Base-by-base conservation (phyloP, 352 stramenopile genomes). In the Phytophthora boehmeriae region DNA sequence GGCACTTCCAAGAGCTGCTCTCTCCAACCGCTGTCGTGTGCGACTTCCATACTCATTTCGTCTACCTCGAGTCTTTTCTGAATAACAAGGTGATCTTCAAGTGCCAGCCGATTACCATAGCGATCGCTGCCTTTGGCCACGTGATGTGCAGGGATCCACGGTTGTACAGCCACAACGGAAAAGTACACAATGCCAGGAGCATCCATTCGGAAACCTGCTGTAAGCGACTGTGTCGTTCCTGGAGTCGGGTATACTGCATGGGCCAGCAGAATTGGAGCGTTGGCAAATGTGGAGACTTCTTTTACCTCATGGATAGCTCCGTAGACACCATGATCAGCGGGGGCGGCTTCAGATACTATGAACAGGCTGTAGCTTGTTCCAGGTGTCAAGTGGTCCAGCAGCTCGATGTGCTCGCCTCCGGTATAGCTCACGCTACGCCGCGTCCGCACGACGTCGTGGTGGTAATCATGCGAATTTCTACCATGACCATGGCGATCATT, bases 321-420 rank as follows among this genome's bases (percentile, higher is more conserved):
- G 49, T 95, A 95, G 2, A 95, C 57, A 6, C 81, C 80, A 16
- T 78, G 82, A 49, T 85, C 75, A 13, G 71, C 73, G 2, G 59
- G 57, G 1, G 54, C 30, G 0, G 71, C 73, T 54, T 95, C 86
- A 0, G 68, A 75, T 20, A 92, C 78, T 8, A 89, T 66, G 36
- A 73, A 91, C 6, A 90, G 62, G 36, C 82, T 75, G 60, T 93
- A 95, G 2, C 58, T 62, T 9, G 82, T 92, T 0, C 80, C 83
- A 2, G 80, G 73, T 17, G 65, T 54, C 17, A 93, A 62, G 10
- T 89, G 84, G 35, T 91, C 80, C 11, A 94, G 54, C 19, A 90
- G 54, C 30, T 91, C 83, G 6, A 81, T 62, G 48, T 89, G 68
- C 23, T 71, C 34, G 0, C 45, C 55, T 17, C 62, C 52, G 20